Base-by-base conservation (phyloP, 768 basidiomycete genomes). In the Lyophyllum semitale region DNA sequence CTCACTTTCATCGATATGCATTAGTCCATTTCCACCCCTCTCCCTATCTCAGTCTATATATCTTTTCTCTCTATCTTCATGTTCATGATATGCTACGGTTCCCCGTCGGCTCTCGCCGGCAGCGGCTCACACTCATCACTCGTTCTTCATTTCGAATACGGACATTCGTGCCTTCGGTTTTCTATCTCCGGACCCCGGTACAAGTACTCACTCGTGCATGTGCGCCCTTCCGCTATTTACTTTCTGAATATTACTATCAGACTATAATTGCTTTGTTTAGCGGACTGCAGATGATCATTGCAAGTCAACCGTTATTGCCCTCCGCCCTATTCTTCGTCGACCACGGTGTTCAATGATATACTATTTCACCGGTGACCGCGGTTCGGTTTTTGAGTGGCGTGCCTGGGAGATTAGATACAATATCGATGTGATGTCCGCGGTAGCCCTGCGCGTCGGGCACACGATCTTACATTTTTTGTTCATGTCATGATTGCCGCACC, bases 91-190 rank as follows among this genome's bases (percentile, higher is more conserved):
- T 25, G 40, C 27, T 48, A 48, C 48, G 20, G 9, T 22, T 38
- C 26, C 8, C 52, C 40, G 20, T 12, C 40, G 26, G 51, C 30
- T 30, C 42, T 47, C 20, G 42, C 30, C 4, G 41, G 23, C n/a
- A 43, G 45, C 44, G 32, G 32, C 43, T 37, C 46, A 59, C 58
- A 45, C 45, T 61, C 60, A 54, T 53, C 47, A 27, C 33, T 23
- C 23, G n/a, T 17, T 35, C 41, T 30, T 52, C 40, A 7, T n/a
- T 45, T 40, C 44, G 12, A 35, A 61, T 45, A 50, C 29, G 43
- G 40, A 51, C 35, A 37, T 35, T 49, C 13, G 48, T 29, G 13
- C 27, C 35, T 37, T 47, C 32, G 43, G 9, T 17, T 26, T 13
- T 30, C 37, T 41, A 3, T 40, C 17, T 55, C 32, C 46, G 43